These are phyloP conservation scores for Dittrichia graveolens DNA, from an alignment of 129 eudicot genomes.

Conservation along the genomic window DNA sequence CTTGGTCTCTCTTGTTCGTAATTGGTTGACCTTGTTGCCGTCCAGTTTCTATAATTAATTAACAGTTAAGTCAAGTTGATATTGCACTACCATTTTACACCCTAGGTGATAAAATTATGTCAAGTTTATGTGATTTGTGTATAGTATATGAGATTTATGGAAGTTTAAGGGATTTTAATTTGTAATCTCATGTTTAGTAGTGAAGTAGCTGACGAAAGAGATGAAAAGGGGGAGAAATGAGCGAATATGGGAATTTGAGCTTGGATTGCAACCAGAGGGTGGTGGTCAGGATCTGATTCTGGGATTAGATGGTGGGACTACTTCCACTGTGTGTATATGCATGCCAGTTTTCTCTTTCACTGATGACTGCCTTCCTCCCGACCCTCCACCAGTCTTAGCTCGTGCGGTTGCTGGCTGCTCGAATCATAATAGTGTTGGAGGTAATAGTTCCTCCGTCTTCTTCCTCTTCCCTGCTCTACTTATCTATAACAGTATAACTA, in stretches of 20 bases:
- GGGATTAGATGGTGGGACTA: conserved; percentile 86
- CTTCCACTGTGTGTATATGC: conserved; percentile 73
- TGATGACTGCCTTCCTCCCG: conserved; percentile 51
- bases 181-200: background rate
- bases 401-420: conserved; percentile 98
- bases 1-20: conserved; percentile 26
- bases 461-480: background rate
- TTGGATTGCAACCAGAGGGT: conserved; percentile 26
- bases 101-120: background rate
- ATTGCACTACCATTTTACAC: background rate
- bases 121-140: background rate
- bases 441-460: conserved; percentile 35
- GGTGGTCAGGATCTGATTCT: conserved; percentile 49
- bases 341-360: conserved; percentile 55
- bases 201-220: conserved; percentile 10
- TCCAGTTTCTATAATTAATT: conserved; percentile 13
- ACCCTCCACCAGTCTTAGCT: conserved; percentile 67
- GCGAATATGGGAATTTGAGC: conserved; percentile 73
- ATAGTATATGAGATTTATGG: conserved; percentile 8
- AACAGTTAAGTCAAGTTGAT: background rate
- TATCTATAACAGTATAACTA: no score
- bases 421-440: conserved; percentile 93
- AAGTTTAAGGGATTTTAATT: background rate
- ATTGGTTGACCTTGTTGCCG: conserved; percentile 35
- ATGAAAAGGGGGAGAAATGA: conserved; percentile 73